Evolutionary conservation across 2,329 filamentous ascomycete genomes (phyloP), one percentile per base, ranked within the genome.

Genomic region (Sphaerostilbella broomeana): DNA sequence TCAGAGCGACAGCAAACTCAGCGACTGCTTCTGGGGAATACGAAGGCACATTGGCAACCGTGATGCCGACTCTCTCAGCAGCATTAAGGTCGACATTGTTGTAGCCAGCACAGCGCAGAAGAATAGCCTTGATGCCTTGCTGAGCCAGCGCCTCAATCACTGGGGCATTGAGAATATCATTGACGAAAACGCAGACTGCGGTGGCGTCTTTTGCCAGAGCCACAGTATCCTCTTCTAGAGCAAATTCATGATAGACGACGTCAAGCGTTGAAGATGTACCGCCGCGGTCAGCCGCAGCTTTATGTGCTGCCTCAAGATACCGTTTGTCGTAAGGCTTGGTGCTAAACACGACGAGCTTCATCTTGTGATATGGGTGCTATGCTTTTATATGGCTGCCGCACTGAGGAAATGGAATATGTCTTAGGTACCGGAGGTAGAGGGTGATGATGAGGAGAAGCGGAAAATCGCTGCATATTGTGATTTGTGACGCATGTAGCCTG

Each of bases 11-110:
- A 27, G 77, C 72, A 51, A 82, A 84, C 64, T 84, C 80, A 47
- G 79, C 79, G 3, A 84, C 80, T 2, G 79, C 76, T 57, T 84
- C 76, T 43, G 80, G 80, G 6, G 77, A 79, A 61, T 84, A 84
- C 3, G 76, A 72, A 1, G 80, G 79, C 22, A 84, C 79, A 44
- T 79, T 77, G 49, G 77, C 77, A 30, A 83, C 77, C 51, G 75
- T 73, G 47, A 84, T 60, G 41, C 71, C 70, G 4, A 77, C 66
- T 15, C 57, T 53, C 49, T 69, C 63, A 39, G 80, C 80, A 1
- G 66, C 62, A 13, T 57, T 55, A 16, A 84, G 70, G 52, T 84
- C 75, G 43, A 84, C 73, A 49, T 81, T 77, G 63, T 84, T 82
- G 67, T 69, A 81, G 41, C 80, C 80, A 2, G 80, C 80, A 58